Evolutionary conservation across 2,329 filamentous ascomycete genomes (phyloP).

Genomic region (Botrytis tulipae): DNA sequence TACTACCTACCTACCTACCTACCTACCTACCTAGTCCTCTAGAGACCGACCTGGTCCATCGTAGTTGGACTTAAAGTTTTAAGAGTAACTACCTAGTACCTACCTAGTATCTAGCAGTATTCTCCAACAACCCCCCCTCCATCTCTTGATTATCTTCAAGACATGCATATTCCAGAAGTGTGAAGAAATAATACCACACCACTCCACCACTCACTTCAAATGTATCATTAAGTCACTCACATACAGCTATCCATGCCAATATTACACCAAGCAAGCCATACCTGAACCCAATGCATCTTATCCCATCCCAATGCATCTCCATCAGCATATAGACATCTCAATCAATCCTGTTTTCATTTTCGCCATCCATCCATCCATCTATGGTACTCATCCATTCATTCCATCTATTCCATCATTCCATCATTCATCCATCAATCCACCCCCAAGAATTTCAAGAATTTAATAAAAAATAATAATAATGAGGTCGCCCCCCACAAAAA

Average conservation of each 20-base stretch:
- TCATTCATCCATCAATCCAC: background rate
- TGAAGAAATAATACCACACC: background rate
- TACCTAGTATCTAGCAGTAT: background rate
- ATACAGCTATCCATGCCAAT: background rate
- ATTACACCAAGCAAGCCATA: slow-evolving; percentile 1
- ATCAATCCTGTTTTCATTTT: background rate
- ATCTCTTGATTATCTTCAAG: background rate
- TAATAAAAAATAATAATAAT: background rate
- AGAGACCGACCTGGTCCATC: background rate
- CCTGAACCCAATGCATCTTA: background rate
- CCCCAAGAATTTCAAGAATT: background rate
- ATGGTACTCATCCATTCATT: too few species aligned
- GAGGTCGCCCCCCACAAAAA: background rate
- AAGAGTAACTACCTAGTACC: too few species aligned
- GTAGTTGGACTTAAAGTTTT: background rate
- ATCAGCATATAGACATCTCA: background rate
- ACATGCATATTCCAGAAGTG: background rate
- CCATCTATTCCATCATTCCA: background rate
- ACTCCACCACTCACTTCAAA: background rate
- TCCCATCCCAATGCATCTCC: background rate
- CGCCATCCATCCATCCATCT: background rate
- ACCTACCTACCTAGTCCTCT: too few species aligned
- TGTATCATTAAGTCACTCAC: background rate
- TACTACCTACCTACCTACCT: background rate
- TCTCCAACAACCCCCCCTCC: background rate